Conservation (phyloP, 768 basidiomycete species). For the Exsudoporus frostii region DNA sequence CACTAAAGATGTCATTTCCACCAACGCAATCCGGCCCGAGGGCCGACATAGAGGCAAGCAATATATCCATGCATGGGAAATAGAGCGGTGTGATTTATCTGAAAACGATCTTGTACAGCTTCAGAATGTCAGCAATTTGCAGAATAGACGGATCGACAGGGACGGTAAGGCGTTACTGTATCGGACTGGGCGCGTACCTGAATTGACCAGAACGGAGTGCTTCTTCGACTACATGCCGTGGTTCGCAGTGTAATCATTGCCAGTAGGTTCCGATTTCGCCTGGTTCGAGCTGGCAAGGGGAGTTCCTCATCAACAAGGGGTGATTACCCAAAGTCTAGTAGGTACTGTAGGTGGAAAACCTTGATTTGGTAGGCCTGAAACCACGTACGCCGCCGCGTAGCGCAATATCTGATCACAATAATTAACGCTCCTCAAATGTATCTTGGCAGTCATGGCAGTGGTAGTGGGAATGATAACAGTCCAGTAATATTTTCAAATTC, state of each 20-base stretch:
- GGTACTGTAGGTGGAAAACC: not conserved
- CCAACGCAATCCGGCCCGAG: not conserved
- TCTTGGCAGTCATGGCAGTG: no score
- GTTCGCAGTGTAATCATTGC: not conserved
- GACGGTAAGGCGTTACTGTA: not conserved
- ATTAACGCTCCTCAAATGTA: no score
- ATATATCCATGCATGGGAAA: not conserved
- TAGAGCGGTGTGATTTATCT: not conserved
- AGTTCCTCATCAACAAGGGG: no score
- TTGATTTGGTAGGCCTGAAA: not conserved
- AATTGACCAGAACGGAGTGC: not conserved
- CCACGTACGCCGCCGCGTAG: no score
- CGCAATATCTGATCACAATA: no score
- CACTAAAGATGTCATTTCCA: not conserved
- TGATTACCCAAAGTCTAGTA: no score
- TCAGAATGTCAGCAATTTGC: not conserved
- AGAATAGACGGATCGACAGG: not conserved
- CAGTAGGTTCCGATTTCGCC: no score
- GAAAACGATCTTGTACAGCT: not conserved
- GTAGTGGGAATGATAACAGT: no score
- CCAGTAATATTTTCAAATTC: no score
- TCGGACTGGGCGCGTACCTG: not conserved
- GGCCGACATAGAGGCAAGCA: not conserved
- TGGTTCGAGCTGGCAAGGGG: not conserved
- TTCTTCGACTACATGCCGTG: not conserved